Base-by-base conservation (phyloP, 2,329 filamentous ascomycete genomes). In the Penicillium sp. region DNA sequence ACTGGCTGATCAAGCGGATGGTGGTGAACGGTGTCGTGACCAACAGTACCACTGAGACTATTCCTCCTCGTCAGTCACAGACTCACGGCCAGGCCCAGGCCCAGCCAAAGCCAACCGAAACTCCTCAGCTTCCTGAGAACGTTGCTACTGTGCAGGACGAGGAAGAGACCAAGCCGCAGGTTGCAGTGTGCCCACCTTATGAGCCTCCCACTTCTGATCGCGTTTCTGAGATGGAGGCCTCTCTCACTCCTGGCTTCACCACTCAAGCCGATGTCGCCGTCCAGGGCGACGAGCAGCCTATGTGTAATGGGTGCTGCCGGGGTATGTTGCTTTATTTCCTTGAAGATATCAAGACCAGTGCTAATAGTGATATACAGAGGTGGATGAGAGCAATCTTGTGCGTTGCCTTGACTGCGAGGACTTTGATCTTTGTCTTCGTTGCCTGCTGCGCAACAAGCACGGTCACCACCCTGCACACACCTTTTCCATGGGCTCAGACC, bases 1-100 rank as follows among this genome's bases (percentile, higher is more conserved):
- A 99, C 79, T 97, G 92, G 93, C 82, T 99, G 77, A 94, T 98
- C 75, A 97, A 96, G 85, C 89, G 95, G 59, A 87, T 86, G 63
- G 86, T 96, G 62, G 83, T 88, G 69, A 84, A 92, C 59, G 94
- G 93, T 52, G 82, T 86, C 63, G 88, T 97, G 57, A 85, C 91
- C 65, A 91, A 87, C 77, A 97, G 93, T 82, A 91, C 86, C 22
- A 97, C 93, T 1, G 91, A 96, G 78, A 90, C 84, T 24, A 83
- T 96, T 59, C 81, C 85, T 39, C 87, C 90, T 56, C 92, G 89
- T 78, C 71, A 71, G 54, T 69, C 77, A 24, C 81, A 81, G 69
- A 54, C 68, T 44, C 67, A 72, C 59, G 18, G 5, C 10, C 14
- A 46, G 14, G 7, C 43, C 27, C 6, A n/a, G 43, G 14, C 43